Evolutionary conservation across 768 basidiomycete species (phyloP), one percentile per base, ranked within the genome.

Genomic region (Gelatoporia subvermispora): DNA sequence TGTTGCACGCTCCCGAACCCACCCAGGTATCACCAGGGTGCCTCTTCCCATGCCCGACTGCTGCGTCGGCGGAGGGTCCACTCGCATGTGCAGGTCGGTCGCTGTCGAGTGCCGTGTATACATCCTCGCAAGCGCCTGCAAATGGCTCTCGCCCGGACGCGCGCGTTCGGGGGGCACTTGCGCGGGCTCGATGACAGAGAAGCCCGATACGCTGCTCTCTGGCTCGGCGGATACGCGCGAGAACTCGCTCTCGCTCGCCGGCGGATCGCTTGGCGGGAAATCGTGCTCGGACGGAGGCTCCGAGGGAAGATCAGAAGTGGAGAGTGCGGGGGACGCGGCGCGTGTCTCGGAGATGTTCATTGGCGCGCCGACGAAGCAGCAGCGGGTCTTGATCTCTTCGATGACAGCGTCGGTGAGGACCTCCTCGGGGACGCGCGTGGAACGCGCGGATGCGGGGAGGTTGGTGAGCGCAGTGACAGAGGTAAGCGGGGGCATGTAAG

Each of bases 1-100:
- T 1, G 93, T 83, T 1, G 87, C 87, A 13, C 94, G 76, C 63
- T 98, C 95, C 37, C 95, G 70, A 35, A 99, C 76, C 96, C 96
- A 99, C 2, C 95, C 95, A 1, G 95, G 95, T 38, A 98, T 79
- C 39, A 89, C 72, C 40, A 96, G 65, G 0, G 85, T 91, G 0
- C 88, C 92, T 8, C 76, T 70, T 2, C 88, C 89, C 1, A 85
- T 85, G 1, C 86, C 85, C 11, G 73, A 69, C 56, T 82, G 84
- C 58, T 87, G 85, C 11, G 77, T 71, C 2, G 68, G 61, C 7
- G 89, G 85, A 23, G 88, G 86, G 15, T 73, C 67, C 18, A 91
- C 86, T 2, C 74, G 76, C 67, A 91, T 76, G 4, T 74, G 76
- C 37, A 93, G 66, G 53, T 89, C 79, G 4, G 84, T 86, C 7